Base-by-base conservation (phyloP, 1,284 basidiomycete genomes). In the Termitomyces sp. region DNA sequence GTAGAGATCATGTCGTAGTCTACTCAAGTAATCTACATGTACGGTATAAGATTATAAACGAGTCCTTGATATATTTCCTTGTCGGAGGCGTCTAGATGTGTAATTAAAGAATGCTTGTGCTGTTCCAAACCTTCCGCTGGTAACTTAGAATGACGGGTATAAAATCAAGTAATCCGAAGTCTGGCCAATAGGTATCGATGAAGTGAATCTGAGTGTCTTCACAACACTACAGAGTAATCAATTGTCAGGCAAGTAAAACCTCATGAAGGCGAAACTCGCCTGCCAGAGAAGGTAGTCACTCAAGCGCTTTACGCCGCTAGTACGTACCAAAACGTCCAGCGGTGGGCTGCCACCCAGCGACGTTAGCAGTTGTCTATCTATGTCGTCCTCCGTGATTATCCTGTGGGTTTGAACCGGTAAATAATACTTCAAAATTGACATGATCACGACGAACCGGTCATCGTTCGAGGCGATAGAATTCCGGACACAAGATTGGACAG, bases 251-350 rank as follows among this genome's bases (percentile, higher is more conserved):
- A 40, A 17, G 31, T n/a, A 30, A 5, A 33, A 44, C 33, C 17
- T 41, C 24, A 13, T 7, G 6, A 44, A 5, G 3, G 10, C 42
- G 19, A 45, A 17, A 65, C 83, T 56, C 55, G 90, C 92, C 86
- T 98, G 95, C 95, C 94, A 98, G 24, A 96, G 82, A 68, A 98
- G 73, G 67, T 88, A 99, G 67, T 98, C 94, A 66, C 92, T 94
- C 19, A 99, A 71, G 2, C 96, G 81, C 49, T 85, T 87, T 1
- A 97, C 97, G 17, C 94, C 93, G 46, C 92, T 94, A 0, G 96
- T 98, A 46, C 97, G 83, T 12, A 99, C 78, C 52, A 98, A 80
- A 48, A 99, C 83, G 66, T 99, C 96, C 2, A 98, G 75, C 1
- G 92, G 91, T 0, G 91, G 89, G 59, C 85, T 88, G 24, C 83